A percentile compares a stretch with the other conserved stretches of the same genome.
phyloP scores from a whole-genome alignment of 306 rosid genomes.

The Acacia melanoxylon region DNA sequence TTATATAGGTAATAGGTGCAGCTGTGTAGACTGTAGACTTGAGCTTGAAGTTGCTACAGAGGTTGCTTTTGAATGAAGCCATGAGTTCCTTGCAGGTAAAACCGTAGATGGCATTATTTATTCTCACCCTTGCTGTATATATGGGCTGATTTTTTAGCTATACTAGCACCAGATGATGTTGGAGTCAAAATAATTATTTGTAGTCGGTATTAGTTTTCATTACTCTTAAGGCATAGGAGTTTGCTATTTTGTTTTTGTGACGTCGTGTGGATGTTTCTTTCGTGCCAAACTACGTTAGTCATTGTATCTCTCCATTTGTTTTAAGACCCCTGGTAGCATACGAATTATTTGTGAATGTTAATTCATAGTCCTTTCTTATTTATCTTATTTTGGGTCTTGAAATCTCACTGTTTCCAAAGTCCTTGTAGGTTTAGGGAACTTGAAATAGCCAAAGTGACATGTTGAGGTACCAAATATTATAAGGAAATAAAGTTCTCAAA shows the following conservation, averaged over 20 bases:
- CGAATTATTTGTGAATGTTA: background rate
- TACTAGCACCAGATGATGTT: background rate
- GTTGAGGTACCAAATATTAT: background rate
- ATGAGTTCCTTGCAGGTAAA: conserved; percentile 19
- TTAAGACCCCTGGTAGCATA: background rate
- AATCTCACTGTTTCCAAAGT: background rate
- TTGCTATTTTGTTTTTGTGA: background rate
- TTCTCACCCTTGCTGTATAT: conserved; percentile 31
- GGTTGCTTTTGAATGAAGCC: conserved; percentile 30
- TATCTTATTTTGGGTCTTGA: background rate
- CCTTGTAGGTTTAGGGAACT: background rate
- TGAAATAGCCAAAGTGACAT: background rate
- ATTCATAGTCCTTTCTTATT: background rate
- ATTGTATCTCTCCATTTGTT: background rate
- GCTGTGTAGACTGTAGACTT: background rate
- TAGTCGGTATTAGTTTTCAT: background rate
- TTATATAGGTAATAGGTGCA: conserved; percentile 6
- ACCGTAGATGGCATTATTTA: conserved; percentile 10
- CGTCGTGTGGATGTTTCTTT: background rate
- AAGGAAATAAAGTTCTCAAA: background rate
- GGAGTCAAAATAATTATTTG: conserved; percentile 1
- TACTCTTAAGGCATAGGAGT: background rate
- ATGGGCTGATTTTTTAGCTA: conserved; percentile 17
- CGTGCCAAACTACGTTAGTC: background rate
- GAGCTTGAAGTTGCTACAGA: conserved; percentile 18